Conservation (phyloP, 2,329 filamentous ascomycete genomes). For the Pseudogymnoascus sp. region DNA sequence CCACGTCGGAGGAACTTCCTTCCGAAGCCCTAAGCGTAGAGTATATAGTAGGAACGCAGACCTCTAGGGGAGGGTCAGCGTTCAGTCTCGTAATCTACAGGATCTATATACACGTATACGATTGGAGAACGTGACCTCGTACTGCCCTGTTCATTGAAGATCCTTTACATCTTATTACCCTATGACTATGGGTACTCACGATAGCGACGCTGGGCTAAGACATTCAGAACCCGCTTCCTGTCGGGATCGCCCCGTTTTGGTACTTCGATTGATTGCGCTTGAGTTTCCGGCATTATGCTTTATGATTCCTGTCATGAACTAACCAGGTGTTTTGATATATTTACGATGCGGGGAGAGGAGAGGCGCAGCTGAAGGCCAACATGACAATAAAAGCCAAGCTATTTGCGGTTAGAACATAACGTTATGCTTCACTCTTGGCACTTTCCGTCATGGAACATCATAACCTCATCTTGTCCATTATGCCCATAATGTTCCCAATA, state of each 20-base stretch:
- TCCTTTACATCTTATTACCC: not conserved
- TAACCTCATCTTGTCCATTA: not conserved
- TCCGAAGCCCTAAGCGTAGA: too few species aligned
- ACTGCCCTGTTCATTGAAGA: too few species aligned
- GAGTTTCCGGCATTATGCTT: slow-evolving; percentile 13
- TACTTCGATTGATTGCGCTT: not conserved
- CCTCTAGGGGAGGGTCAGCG: too few species aligned
- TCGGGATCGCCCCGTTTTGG: slow-evolving; percentile 10
- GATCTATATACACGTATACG: too few species aligned
- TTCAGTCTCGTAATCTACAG: too few species aligned
- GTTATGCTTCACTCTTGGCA: slow-evolving; percentile 5
- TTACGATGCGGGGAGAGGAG: not conserved
- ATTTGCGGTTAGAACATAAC: slow-evolving; percentile 7
- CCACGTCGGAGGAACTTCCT: too few species aligned
- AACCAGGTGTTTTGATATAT: not conserved
- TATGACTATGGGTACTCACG: slow-evolving; percentile 8
- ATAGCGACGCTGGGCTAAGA: slow-evolving; percentile 13
- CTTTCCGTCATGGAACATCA: not conserved
- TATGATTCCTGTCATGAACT: not conserved
- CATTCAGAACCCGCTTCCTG: slow-evolving; percentile 12
- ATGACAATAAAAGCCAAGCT: not conserved
- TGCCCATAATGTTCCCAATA: not conserved
- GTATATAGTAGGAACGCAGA: too few species aligned
- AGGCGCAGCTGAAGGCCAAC: slow-evolving; percentile 2
- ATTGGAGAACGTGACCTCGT: too few species aligned